A percentile compares a stretch with the other conserved stretches of the same genome.
These are phyloP conservation scores for Fusarium guadeloupense DNA, from an alignment of 2,329 filamentous ascomycete species.

Conservation along the genomic window DNA sequence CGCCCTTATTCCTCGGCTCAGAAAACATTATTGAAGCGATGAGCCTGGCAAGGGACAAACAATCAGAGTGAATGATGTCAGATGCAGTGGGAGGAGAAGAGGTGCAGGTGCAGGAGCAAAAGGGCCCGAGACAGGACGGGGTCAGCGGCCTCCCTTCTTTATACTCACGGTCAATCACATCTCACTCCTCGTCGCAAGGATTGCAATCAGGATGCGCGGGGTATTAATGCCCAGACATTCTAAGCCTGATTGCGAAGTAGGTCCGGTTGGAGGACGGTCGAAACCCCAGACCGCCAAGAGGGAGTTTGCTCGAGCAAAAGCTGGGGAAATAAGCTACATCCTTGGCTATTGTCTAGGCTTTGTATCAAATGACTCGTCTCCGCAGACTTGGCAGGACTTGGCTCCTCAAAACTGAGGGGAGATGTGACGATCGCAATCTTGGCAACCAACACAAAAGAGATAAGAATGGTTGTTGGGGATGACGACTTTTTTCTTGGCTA, in stretches of 20 bases:
- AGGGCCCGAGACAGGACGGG: conserved; percentile 4
- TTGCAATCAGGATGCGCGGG: conserved; percentile 16
- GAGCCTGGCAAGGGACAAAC: not conserved
- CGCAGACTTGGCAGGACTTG: conserved; percentile 18
- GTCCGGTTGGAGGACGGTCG: conserved; percentile 10
- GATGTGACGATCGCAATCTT: not conserved
- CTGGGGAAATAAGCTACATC: conserved; percentile 22
- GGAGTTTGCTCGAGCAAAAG: not conserved
- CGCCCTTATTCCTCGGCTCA: not conserved
- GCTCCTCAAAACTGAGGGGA: conserved; percentile 2
- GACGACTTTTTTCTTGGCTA: not conserved
- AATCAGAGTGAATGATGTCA: not conserved
- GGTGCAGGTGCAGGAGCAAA: not conserved
- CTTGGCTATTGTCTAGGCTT: not conserved
- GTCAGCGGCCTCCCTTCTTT: conserved; percentile 17
- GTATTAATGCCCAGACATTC: conserved; percentile 30
- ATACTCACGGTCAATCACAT: not conserved
- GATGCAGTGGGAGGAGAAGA: not conserved
- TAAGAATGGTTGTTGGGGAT: not conserved
- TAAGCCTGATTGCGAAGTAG: conserved; percentile 26
- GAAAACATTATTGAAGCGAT: conserved; percentile 12
- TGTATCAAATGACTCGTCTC: conserved; percentile 19
- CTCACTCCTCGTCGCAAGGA: conserved; percentile 7
- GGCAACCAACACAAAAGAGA: not conserved
- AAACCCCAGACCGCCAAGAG: conserved; percentile 22